These are phyloP conservation scores for Osmozyma mogii DNA, from an alignment of 805 yeast species.

Conservation along the genomic window DNA sequence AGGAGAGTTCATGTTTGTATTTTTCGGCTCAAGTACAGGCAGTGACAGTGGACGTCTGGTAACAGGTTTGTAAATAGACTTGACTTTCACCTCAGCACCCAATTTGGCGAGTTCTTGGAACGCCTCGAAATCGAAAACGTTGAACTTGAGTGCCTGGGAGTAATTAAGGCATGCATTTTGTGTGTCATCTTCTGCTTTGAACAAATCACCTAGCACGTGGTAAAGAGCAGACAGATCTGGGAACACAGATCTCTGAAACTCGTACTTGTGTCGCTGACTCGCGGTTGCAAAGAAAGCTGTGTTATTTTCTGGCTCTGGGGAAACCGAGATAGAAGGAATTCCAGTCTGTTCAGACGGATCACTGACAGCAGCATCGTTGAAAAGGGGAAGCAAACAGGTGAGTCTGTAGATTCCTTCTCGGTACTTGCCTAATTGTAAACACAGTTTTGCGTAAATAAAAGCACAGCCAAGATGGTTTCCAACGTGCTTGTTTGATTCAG, in stretches of 20 bases:
- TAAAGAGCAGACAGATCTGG: conserved; percentile 72
- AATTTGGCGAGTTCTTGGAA: conserved; percentile 64
- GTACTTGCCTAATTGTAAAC: conserved; percentile 45
- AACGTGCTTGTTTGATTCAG: conserved; percentile 25
- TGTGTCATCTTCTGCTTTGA: conserved; percentile 47
- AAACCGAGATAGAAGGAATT: not conserved
- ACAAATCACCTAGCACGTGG: conserved; percentile 63
- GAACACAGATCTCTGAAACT: conserved; percentile 24
- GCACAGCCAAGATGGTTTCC: conserved; percentile 64
- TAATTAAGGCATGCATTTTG: conserved; percentile 61
- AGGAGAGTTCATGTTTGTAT: not conserved
- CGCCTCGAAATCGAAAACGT: conserved; percentile 85
- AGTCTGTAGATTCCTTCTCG: conserved; percentile 53
- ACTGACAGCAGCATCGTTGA: conserved; percentile 14
- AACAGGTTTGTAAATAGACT: conserved; percentile 37
- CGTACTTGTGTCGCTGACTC: conserved; percentile 26
- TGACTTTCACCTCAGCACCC: conserved; percentile 63
- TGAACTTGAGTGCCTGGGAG: conserved; percentile 58
- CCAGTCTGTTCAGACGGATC: not conserved
- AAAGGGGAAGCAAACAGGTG: conserved; percentile 21
- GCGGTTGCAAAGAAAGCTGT: conserved; percentile 13
- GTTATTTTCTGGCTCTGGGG: conserved; percentile 1
- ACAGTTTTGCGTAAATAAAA: conserved; percentile 64
- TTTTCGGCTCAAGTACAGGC: conserved; percentile 1
- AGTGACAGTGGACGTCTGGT: not conserved